phyloP scores from a whole-genome alignment of 306 rosid species.

The Quercus wislizeni region DNA sequence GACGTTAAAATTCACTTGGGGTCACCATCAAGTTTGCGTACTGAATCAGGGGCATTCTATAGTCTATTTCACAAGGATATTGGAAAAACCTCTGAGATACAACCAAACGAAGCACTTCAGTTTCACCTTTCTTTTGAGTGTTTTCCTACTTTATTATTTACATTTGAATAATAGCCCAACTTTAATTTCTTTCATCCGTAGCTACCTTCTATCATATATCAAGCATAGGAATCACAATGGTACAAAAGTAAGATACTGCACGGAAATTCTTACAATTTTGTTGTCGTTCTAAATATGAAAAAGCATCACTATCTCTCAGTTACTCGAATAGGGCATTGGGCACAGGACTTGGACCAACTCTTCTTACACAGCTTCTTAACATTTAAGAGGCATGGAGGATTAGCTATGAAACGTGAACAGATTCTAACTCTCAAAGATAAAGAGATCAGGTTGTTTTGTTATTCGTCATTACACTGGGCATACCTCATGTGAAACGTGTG shows the following conservation, averaged over 20 bases:
- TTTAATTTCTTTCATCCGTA: background rate
- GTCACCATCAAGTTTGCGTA: background rate
- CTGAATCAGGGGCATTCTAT: background rate
- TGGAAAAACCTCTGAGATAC: background rate
- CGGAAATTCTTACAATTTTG: background rate
- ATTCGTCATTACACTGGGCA: no score
- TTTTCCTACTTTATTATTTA: background rate
- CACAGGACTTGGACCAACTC: slow-evolving; percentile 14
- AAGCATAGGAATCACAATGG: background rate
- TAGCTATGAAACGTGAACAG: background rate
- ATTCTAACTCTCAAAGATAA: background rate
- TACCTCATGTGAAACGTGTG: background rate
- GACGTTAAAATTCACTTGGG: no score
- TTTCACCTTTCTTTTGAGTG: background rate
- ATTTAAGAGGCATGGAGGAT: background rate
- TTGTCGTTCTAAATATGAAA: background rate
- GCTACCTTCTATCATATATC: background rate
- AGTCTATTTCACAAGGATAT: background rate
- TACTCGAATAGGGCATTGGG: background rate
- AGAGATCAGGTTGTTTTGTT: background rate
- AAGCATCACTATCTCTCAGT: slow-evolving; percentile 11
- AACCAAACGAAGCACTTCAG: background rate
- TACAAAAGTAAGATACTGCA: background rate
- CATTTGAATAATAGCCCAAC: no score
- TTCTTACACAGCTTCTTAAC: background rate